Conservation (phyloP, 169 alveolate genomes). For the Babesia gibsoni region DNA sequence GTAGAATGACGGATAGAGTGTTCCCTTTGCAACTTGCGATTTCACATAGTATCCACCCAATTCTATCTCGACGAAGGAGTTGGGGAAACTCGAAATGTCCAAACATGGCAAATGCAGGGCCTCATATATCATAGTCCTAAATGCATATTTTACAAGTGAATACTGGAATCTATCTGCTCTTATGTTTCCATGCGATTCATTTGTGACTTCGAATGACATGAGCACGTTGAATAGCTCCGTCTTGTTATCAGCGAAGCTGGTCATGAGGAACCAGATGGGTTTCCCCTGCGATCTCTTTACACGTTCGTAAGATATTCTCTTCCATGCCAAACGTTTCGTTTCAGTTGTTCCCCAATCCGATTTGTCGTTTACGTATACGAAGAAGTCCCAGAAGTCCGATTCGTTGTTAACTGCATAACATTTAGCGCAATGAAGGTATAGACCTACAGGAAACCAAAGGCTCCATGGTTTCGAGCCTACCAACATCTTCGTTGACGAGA, state of each 20-base stretch:
- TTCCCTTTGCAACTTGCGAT: constrained; percentile 74
- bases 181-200: constrained; percentile 44
- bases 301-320: constrained; percentile 74
- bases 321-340: constrained; percentile 71
- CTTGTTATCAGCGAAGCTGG: constrained; percentile 38
- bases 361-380: constrained; percentile 50
- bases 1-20: constrained; percentile 82
- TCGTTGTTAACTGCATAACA: constrained; percentile 45
- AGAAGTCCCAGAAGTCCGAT: constrained; percentile 72
- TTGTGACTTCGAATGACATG: constrained; percentile 54
- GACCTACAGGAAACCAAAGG: constrained; percentile 71
- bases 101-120: constrained; percentile 83
- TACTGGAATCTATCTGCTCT: constrained; percentile 82
- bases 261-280: constrained; percentile 81
- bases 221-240: constrained; percentile 61
- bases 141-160: constrained; percentile 70
- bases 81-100: constrained; percentile 71
- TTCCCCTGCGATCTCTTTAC: constrained; percentile 66
- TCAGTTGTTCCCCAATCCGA: constrained; percentile 24
- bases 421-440: neutral
- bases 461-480: constrained; percentile 75
- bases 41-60: constrained; percentile 79
- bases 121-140: constrained; percentile 83
- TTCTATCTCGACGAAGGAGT: constrained; percentile 72
- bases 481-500: constrained; percentile 72